Evolutionary conservation across 805 yeast genomes (phyloP).

Genomic region (Wickerhamomyces chaumierensis): DNA sequence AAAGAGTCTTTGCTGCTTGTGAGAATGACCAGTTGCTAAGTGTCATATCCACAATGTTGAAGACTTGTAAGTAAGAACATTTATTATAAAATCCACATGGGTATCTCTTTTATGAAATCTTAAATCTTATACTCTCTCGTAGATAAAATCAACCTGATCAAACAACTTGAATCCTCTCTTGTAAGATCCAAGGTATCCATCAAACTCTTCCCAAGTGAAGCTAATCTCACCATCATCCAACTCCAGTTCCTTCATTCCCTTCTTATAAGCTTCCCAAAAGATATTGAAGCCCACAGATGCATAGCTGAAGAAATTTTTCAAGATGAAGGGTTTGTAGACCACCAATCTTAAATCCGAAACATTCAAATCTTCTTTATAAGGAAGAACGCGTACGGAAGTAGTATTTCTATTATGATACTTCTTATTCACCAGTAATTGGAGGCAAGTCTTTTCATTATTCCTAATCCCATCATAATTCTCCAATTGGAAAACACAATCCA

Average conservation of each 20-base stretch:
- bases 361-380: neutral
- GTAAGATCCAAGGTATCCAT: constrained; percentile 57
- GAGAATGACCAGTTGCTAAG: constrained; percentile 85
- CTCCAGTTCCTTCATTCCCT: constrained; percentile 4
- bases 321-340: neutral
- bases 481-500: neutral
- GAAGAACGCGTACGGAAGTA: neutral
- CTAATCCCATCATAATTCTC: neutral
- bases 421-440: neutral
- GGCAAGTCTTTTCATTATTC: neutral
- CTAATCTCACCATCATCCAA: neutral
- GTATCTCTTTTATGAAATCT: too few species aligned
- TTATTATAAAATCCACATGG: too few species aligned
- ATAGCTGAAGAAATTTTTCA: constrained; percentile 3
- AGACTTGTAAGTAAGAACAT: constrained; percentile 45
- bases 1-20: constrained; percentile 96
- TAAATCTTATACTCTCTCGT: neutral
- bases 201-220: constrained; percentile 39
- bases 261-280: constrained; percentile 27
- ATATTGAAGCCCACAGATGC: constrained; percentile 33
- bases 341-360: constrained; percentile 1
- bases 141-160: constrained; percentile 20
- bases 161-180: constrained; percentile 42
- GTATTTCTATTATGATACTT: too few species aligned
- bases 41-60: constrained; percentile 88